These are phyloP conservation scores for Fusarium xylarioides DNA, from an alignment of 2,329 filamentous ascomycete genomes.

Conservation along the genomic window DNA sequence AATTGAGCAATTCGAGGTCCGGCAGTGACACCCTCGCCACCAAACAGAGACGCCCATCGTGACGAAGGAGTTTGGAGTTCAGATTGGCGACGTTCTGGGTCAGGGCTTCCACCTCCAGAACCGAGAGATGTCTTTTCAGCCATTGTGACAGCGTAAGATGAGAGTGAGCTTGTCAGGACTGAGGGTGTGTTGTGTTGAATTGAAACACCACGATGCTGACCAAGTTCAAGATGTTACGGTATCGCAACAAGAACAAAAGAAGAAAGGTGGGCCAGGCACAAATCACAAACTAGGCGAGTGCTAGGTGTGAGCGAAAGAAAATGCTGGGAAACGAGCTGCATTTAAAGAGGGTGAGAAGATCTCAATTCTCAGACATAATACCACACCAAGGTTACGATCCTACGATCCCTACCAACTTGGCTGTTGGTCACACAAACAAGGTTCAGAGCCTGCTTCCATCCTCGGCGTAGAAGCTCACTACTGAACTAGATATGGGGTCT, in stretches of 20 bases:
- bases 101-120: constrained; percentile 23
- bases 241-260: constrained; percentile 4
- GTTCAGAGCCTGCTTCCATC: constrained; percentile 15
- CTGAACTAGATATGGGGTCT: constrained; percentile 7
- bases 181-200: not conserved
- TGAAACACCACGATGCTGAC: not conserved
- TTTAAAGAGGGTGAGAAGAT: constrained; percentile 26
- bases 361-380: constrained; percentile 17
- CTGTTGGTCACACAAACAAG: constrained; percentile 18
- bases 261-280: not conserved
- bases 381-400: constrained; percentile 7
- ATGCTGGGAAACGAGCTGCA: constrained; percentile 5
- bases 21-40: constrained; percentile 52
- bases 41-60: constrained; percentile 49
- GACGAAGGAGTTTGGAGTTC: constrained; percentile 36
- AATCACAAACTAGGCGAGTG: constrained; percentile 6
- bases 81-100: constrained; percentile 37
- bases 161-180: not conserved
- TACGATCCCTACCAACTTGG: constrained; percentile 19
- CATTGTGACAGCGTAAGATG: constrained; percentile 30
- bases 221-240: not conserved
- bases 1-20: constrained; percentile 63
- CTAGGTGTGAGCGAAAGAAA: constrained; percentile 1
- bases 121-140: constrained; percentile 39
- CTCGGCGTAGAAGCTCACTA: not conserved